Percentiles rank a stretch among this genome's conserved stretches.
phyloP scores from a whole-genome alignment of 129 eudicot genomes.

The Saussurea involucrata region DNA sequence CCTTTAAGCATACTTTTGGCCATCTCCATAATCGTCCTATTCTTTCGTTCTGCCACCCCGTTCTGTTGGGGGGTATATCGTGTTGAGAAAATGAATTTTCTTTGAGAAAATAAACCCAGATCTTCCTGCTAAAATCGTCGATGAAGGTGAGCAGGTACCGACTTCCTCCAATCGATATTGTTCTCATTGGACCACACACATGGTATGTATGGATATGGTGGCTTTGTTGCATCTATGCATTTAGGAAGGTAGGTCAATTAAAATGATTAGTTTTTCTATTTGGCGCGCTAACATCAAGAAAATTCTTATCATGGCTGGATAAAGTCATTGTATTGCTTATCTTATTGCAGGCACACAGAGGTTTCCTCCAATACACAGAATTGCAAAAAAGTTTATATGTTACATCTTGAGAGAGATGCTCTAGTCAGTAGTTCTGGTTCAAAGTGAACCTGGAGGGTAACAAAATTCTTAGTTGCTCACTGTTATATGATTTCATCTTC shows the following conservation, averaged over 20 bases:
- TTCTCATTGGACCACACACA: no score
- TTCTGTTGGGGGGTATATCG: no score
- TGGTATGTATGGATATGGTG: conserved; percentile 96
- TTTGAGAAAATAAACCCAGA: no score
- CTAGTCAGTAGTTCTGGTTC: conserved; percentile 45
- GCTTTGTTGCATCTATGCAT: conserved; percentile 79
- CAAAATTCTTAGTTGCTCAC: conserved; percentile 6
- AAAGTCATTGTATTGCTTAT: conserved; percentile 2
- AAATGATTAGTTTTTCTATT: neutral
- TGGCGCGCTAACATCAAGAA: conserved; percentile 3
- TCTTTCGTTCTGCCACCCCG: no score
- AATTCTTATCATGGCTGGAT: neutral
- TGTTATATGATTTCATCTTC: conserved; percentile 2
- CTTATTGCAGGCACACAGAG: conserved; percentile 44
- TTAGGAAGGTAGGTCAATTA: conserved; percentile 60
- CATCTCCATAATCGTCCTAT: no score
- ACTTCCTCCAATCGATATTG: no score
- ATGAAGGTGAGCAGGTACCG: no score
- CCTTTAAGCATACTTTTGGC: no score
- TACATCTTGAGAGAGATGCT: conserved; percentile 64
- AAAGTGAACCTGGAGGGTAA: conserved; percentile 66
- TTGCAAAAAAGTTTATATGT: conserved; percentile 56
- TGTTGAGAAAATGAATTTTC: no score
- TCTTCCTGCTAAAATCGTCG: no score
- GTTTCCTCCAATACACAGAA: conserved; percentile 66